Percentiles rank a stretch among this genome's conserved stretches.
phyloP scores from a whole-genome alignment of 495 filamentous ascomycete species.

The Aspergillus affinis region DNA sequence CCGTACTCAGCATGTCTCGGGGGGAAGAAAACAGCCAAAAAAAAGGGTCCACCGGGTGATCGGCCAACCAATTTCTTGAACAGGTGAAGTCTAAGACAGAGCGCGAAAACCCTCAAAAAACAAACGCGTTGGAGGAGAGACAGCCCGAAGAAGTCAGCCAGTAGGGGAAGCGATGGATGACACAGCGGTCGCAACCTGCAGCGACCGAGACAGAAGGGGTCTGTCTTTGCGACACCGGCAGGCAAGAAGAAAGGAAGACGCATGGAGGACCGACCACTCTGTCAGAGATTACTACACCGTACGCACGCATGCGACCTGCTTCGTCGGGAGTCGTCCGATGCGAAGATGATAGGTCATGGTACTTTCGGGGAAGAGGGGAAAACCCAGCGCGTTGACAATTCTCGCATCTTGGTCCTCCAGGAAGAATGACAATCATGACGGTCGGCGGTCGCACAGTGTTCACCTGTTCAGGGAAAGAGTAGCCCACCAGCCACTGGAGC shows the following conservation, averaged over 20 bases:
- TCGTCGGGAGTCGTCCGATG: constrained; percentile 6
- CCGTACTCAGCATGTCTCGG: no score
- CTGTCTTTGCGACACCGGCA: neutral
- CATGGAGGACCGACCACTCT: no score
- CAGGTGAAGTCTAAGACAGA: no score
- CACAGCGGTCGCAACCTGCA: neutral
- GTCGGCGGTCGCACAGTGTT: constrained; percentile 5
- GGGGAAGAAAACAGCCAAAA: neutral
- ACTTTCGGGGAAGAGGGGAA: constrained; percentile 1
- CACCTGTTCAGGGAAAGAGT: neutral
- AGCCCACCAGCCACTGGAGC: constrained; percentile 16
- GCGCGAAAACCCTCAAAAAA: neutral
- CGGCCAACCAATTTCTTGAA: neutral
- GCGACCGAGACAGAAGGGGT: neutral
- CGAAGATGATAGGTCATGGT: constrained; percentile 19
- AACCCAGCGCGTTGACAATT: neutral
- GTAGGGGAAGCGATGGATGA: neutral
- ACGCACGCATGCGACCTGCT: neutral
- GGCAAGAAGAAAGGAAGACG: neutral
- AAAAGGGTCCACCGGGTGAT: neutral
- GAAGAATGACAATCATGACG: constrained; percentile 7
- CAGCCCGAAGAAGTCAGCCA: neutral
- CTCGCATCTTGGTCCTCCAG: constrained; percentile 5
- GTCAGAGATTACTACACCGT: neutral
- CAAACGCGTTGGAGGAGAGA: neutral